phyloP scores from a whole-genome alignment of 768 basidiomycete genomes.

The Boletus subcaerulescens region DNA sequence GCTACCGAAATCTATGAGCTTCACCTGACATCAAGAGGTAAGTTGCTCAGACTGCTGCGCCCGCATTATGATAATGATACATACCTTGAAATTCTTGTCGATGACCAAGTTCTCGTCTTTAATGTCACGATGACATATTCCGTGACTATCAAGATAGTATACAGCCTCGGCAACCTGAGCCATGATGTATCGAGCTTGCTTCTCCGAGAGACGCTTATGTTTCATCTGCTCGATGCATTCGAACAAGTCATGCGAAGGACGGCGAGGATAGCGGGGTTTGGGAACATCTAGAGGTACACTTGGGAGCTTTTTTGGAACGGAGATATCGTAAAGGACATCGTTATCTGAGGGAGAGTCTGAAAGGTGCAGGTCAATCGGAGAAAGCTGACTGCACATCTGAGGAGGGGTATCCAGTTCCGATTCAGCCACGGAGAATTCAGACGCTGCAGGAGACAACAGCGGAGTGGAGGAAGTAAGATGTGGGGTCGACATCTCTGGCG shows the following conservation, averaged over 20 bases:
- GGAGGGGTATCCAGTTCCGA: slow-evolving; percentile 46
- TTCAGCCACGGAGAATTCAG: slow-evolving; percentile 43
- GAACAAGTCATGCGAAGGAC: slow-evolving; percentile 88
- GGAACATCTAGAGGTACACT: slow-evolving; percentile 15
- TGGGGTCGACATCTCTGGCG: slow-evolving; percentile 24
- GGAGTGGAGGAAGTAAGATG: slow-evolving; percentile 42
- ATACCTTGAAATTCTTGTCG: slow-evolving; percentile 66
- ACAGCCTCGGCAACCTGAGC: slow-evolving; percentile 86
- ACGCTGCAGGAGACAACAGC: slow-evolving; percentile 55
- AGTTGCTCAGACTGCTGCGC: slow-evolving; percentile 3
- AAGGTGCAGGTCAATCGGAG: slow-evolving; percentile 17
- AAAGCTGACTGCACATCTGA: slow-evolving; percentile 26
- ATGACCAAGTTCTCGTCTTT: slow-evolving; percentile 95
- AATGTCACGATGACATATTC: slow-evolving; percentile 92
- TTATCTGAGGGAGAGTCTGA: slow-evolving; percentile 13
- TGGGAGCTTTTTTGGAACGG: slow-evolving; percentile 10
- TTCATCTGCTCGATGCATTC: slow-evolving; percentile 91
- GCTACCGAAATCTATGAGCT: slow-evolving; percentile 94
- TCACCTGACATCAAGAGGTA: slow-evolving; percentile 53
- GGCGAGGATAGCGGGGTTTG: slow-evolving; percentile 53
- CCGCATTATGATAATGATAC: not conserved
- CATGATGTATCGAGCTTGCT: slow-evolving; percentile 79
- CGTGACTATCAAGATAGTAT: slow-evolving; percentile 72
- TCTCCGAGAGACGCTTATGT: slow-evolving; percentile 75
- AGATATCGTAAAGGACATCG: slow-evolving; percentile 2